Base-by-base conservation (phyloP, 208 protist species). In the Acanthamoeba triangularis region DNA sequence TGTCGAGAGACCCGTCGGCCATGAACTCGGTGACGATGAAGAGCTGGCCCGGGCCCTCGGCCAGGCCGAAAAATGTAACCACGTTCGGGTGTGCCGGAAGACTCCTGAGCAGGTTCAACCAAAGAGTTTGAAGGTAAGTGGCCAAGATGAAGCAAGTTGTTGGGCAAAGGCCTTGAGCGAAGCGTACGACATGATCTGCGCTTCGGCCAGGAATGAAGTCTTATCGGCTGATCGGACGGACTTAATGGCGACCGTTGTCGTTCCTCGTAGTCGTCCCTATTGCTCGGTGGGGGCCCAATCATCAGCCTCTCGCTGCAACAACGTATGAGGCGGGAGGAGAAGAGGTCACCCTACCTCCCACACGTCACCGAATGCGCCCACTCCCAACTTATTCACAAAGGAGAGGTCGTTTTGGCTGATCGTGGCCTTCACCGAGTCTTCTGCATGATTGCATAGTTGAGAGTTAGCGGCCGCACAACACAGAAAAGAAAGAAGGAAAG, bases 1-100 rank as follows among this genome's bases (percentile, higher is more conserved):
- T 94, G 33, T 94, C 90, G 3, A 94, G 56, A 25, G 90, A 94
- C 5, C 90, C 90, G 56, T 85, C 67, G 23, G 90, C 13, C 72
- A 94, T 78, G 69, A 94, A 94, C 90, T 94, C 90, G 69, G 90
- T 94, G 16, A 94, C 44, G 25, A 94, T 85, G 72, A 56, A 94
- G 56, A 84, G 30, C 28, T 94, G n/a, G 14, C 84, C 67, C 35
- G 30, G 67, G 5, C 52, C 72, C 69, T 94, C 90, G 3, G 90
- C 90, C 13, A 94, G 44, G 20, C 90, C 90, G 28, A 72, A 94
- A 61, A 94, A 94, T 14, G 90, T 94, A 4, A 94, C 90, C 63
- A 94, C 90, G 69, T 94, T 94, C 23, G 90, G 90, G 37, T 94
- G 90, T 8, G 67, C 69, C 47, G 90, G 90, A 6, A 94, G 90